Evolutionary conservation across 768 basidiomycete species (phyloP), one percentile per base, ranked within the genome.

Genomic region (Bullera alba): DNA sequence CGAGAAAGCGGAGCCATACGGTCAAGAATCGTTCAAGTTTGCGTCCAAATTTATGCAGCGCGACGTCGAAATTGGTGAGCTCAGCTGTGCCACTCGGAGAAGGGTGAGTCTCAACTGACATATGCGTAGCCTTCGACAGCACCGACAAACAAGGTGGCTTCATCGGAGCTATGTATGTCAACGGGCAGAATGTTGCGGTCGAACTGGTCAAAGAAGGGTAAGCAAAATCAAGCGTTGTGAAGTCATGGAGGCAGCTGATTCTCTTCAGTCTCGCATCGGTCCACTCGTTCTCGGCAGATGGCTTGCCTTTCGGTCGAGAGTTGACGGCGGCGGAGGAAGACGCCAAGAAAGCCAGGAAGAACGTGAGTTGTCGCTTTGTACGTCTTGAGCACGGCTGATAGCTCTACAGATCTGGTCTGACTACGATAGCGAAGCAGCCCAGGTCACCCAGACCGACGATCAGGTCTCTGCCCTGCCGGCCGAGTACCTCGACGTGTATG

Each of bases 81-180:
- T 3, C n/a, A 4, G 34, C n/a, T 25, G 22, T 3, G 14, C 17
- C n/a, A n/a, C 45, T 48, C 23, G 39, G 35, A 7, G 15, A 21
- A 16, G 19, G 14, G 6, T 6, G 36, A n/a, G 27, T 10, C 2
- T 12, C 26, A 37, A n/a, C 51, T 55, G 42, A 51, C 27, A 34
- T 27, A 3, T 26, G n/a, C 28, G 7, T 32, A 70, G 69, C 88
- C 60, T 83, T 96, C 39, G 88, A 93, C 51, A 79, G 80, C 15
- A 81, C 84, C 15, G 93, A 99, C 76, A 96, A 95, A 74, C 84
- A 85, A 3, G 93, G 93, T 32, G 95, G 95, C 2, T 96, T 93
- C 73, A 92, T 96, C 57, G 92, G 92, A 14, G 74, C 84, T 1
- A 77, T 97, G 48, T 92, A 84, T 71, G 49, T 86, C 59, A 85